Evolutionary conservation across 2,329 filamentous ascomycete genomes (phyloP).

Genomic region (Arthrobotrys megalospora): DNA sequence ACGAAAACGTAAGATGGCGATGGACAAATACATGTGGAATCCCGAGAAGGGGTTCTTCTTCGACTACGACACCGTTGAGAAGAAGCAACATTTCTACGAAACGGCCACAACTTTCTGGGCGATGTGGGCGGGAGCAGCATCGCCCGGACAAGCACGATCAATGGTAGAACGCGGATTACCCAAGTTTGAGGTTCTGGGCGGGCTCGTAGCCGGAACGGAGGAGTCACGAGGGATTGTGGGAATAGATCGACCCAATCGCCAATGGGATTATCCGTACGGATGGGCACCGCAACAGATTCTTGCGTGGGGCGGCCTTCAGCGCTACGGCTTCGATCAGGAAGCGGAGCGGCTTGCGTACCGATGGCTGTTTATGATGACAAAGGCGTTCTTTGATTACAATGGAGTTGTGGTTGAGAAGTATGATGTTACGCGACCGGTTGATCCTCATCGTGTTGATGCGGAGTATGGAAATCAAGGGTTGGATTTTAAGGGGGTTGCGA

Average conservation of each 20-base stretch:
- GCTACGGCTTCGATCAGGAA: conserved; percentile 92
- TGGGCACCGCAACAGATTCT: conserved; percentile 99
- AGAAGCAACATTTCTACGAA: conserved; percentile 87
- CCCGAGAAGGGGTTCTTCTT: conserved; percentile 95
- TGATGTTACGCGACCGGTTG: conserved; percentile 89
- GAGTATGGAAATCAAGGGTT: conserved; percentile 98
- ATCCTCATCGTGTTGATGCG: conserved; percentile 93
- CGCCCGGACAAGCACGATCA: conserved; percentile 85
- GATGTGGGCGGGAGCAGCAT: conserved; percentile 92
- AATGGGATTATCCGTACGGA: conserved; percentile 98
- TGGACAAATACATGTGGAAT: conserved; percentile 96
- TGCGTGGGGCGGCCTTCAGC: conserved; percentile 91
- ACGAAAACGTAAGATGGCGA: conserved; percentile 83
- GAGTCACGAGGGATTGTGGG: conserved; percentile 86
- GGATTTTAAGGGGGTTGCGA: conserved; percentile 95
- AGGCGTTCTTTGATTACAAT: conserved; percentile 98
- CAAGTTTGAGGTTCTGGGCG: conserved; percentile 88
- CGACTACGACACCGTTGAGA: conserved; percentile 90
- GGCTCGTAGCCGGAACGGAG: conserved; percentile 89
- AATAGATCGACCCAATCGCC: conserved; percentile 88
- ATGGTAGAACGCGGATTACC: conserved; percentile 87
- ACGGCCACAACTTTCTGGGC: conserved; percentile 96
- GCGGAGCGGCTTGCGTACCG: conserved; percentile 92
- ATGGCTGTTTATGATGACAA: conserved; percentile 98
- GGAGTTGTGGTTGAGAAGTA: conserved; percentile 99